phyloP scores from a whole-genome alignment of 2,329 filamentous ascomycete species.

The Aspergillus floridensis region DNA sequence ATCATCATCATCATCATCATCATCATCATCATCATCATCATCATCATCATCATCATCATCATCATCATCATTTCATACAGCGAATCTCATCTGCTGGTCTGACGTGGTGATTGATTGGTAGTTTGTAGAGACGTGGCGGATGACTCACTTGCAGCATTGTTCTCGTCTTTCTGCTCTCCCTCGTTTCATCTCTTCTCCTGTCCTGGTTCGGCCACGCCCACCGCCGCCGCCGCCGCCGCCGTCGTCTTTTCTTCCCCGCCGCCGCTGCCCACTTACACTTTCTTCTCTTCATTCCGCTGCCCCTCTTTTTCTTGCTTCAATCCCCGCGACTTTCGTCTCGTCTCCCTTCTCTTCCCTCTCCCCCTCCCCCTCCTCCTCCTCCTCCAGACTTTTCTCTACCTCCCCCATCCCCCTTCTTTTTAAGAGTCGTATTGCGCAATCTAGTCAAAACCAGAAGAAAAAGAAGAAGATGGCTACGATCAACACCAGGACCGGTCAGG shows the following conservation, averaged over 20 bases:
- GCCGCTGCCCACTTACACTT: neutral
- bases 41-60: too few species aligned
- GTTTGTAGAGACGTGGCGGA: neutral
- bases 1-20: too few species aligned
- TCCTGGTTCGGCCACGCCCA: neutral
- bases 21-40: too few species aligned
- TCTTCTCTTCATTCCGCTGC: conserved; percentile 10
- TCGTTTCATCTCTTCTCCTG: neutral
- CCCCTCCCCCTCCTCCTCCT: conserved; percentile 27
- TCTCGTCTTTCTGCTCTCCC: neutral
- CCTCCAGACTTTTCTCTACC: conserved; percentile 38
- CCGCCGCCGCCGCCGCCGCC: neutral
- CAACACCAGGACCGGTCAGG: conserved; percentile 84
- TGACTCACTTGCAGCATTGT: conserved; percentile 1
- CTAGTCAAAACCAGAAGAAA: conserved; percentile 28
- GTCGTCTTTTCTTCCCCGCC: conserved; percentile 1
- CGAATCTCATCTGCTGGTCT: too few species aligned
- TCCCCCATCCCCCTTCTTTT: conserved; percentile 32
- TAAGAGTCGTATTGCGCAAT: conserved; percentile 10
- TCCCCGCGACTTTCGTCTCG: conserved; percentile 31
- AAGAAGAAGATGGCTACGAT: conserved; percentile 54
- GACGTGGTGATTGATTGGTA: too few species aligned
- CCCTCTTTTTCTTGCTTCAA: conserved; percentile 33
- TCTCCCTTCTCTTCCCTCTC: conserved; percentile 37
- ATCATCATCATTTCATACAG: too few species aligned